These are phyloP conservation scores for Mycena haematopus DNA, from an alignment of 768 basidiomycete genomes.

Conservation along the genomic window DNA sequence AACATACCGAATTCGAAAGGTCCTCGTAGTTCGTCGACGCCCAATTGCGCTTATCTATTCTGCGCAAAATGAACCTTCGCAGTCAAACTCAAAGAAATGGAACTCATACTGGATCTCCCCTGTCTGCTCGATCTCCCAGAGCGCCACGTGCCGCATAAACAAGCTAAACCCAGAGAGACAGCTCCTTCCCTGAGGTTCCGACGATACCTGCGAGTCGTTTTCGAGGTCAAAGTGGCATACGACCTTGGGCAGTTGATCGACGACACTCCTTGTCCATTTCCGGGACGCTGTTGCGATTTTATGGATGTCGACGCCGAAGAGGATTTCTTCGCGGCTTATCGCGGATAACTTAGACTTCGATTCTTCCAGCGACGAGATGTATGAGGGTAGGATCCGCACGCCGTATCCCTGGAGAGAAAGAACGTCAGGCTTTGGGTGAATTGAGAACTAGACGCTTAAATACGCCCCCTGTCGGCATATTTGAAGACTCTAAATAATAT, in stretches of 20 bases:
- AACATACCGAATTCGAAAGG: background rate
- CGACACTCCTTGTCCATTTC: constrained; percentile 4
- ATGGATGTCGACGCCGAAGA: constrained; percentile 12
- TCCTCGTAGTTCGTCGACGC: constrained; percentile 6
- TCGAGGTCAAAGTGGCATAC: constrained; percentile 8
- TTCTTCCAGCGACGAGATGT: constrained; percentile 5
- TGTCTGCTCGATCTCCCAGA: constrained; percentile 14
- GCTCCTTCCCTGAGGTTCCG: constrained; percentile 17
- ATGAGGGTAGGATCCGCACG: constrained; percentile 1
- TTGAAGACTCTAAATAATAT: constrained; percentile 17
- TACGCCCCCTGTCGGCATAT: constrained; percentile 14
- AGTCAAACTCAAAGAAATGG: background rate
- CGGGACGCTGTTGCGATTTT: constrained; percentile 5
- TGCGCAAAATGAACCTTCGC: background rate
- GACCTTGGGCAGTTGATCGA: background rate
- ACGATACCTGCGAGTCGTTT: constrained; percentile 15
- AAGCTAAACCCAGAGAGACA: constrained; percentile 17
- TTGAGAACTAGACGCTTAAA: background rate
- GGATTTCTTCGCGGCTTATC: background rate
- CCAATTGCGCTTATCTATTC: constrained; percentile 2
- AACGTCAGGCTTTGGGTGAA: background rate
- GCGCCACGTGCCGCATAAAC: constrained; percentile 22
- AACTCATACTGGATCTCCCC: constrained; percentile 8
- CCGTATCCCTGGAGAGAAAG: background rate
- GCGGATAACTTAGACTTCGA: constrained; percentile 8